A percentile compares a stretch with the other conserved stretches of the same genome.
These are phyloP conservation scores for Hypoxylon fuscum DNA, from an alignment of 495 filamentous ascomycete genomes.

Conservation along the genomic window DNA sequence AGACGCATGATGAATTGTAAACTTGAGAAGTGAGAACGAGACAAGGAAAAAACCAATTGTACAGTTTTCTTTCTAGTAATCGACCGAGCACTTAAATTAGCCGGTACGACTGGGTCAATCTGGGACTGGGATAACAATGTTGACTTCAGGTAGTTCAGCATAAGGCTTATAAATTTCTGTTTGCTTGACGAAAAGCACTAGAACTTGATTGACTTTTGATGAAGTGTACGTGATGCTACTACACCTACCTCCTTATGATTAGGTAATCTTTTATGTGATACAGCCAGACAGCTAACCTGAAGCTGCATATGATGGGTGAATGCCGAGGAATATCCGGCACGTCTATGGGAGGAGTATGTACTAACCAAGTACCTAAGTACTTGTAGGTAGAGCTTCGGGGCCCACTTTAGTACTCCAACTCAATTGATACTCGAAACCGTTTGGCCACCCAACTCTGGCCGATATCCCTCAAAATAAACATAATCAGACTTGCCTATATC, in stretches of 20 bases:
- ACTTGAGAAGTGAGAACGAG: constrained; percentile 26
- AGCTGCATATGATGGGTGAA: not conserved
- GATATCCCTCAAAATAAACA: constrained; percentile 15
- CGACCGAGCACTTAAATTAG: constrained; percentile 36
- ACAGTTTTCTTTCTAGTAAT: constrained; percentile 43
- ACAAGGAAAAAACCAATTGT: constrained; percentile 32
- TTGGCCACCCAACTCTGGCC: constrained; percentile 21
- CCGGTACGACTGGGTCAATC: constrained; percentile 32
- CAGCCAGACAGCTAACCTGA: not conserved
- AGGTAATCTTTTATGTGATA: not conserved
- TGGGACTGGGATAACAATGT: constrained; percentile 45
- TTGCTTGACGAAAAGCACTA: constrained; percentile 22
- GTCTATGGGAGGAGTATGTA: too few relatives aligned
- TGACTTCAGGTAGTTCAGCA: constrained; percentile 45
- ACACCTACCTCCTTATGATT: too few relatives aligned
- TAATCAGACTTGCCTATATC: not conserved
- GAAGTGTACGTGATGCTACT: not conserved
- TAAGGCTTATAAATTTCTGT: constrained; percentile 42
- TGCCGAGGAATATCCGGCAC: constrained; percentile 40
- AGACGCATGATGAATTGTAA: constrained; percentile 74
- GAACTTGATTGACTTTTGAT: not conserved
- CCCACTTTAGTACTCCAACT: constrained; percentile 8
- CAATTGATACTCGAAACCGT: constrained; percentile 26
- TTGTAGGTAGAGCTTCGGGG: not conserved
- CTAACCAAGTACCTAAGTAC: constrained; percentile 16